Conservation (phyloP, 2,329 filamentous ascomycete species). For the Colletotrichum nymphaeae region DNA sequence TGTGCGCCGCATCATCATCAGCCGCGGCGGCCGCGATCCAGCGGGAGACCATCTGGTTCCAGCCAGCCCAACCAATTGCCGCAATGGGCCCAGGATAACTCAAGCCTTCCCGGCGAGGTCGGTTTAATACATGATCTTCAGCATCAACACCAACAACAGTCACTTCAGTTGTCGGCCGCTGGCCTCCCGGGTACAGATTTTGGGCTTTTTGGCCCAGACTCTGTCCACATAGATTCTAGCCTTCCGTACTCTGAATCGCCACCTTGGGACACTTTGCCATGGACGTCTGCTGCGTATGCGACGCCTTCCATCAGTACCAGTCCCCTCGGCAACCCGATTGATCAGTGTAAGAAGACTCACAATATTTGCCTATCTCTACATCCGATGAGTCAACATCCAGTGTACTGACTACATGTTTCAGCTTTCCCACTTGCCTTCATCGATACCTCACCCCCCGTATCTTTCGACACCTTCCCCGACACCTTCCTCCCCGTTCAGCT, state of each 20-base stretch:
- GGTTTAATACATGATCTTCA: constrained; percentile 7
- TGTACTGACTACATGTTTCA: constrained; percentile 2
- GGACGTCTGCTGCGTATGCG: constrained; percentile 19
- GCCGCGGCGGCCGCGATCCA: constrained; percentile 12
- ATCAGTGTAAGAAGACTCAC: constrained; percentile 11
- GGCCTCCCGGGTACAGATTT: constrained; percentile 30
- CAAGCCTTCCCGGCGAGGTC: constrained; percentile 22
- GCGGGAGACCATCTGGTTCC: constrained; percentile 14
- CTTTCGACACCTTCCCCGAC: background rate
- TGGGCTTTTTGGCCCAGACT: constrained; percentile 24
- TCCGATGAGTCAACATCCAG: constrained; percentile 5
- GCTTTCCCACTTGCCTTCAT: constrained; percentile 25
- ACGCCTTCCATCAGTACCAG: constrained; percentile 25
- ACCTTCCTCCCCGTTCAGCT: constrained; percentile 5
- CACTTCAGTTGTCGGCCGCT: constrained; percentile 17
- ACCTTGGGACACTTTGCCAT: constrained; percentile 30
- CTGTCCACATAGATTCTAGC: constrained; percentile 26
- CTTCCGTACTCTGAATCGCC: constrained; percentile 21
- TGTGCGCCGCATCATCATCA: constrained; percentile 25
- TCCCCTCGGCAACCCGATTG: constrained; percentile 30
- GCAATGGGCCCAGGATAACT: constrained; percentile 28
- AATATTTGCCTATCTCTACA: background rate
- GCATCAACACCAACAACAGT: constrained; percentile 6
- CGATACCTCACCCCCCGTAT: constrained; percentile 5
- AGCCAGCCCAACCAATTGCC: constrained; percentile 20